phyloP scores from a whole-genome alignment of 2,329 filamentous ascomycete species.

The Lasiodiplodia sp. region DNA sequence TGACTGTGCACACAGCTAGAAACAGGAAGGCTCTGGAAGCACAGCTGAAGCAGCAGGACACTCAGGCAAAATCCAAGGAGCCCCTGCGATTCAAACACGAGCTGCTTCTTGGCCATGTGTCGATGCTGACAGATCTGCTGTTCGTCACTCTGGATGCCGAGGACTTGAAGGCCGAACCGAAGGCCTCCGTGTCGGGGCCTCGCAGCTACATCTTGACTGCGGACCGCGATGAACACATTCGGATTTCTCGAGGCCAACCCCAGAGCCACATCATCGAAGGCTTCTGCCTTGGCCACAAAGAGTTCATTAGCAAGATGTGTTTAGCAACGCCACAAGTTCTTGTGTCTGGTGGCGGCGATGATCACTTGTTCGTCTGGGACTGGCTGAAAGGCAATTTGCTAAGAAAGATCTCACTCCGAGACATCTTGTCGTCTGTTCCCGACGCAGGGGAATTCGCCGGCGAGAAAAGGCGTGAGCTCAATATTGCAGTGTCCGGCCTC shows the following conservation, averaged over 20 bases:
- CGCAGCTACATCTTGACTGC: conserved; percentile 70
- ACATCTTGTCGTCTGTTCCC: conserved; percentile 29
- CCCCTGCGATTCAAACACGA: conserved; percentile 72
- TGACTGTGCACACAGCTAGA: conserved; percentile 69
- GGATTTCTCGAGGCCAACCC: conserved; percentile 79
- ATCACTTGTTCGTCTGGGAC: conserved; percentile 80
- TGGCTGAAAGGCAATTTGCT: conserved; percentile 69
- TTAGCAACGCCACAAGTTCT: conserved; percentile 70
- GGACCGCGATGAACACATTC: conserved; percentile 83
- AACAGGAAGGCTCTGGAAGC: conserved; percentile 65
- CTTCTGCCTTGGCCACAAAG: conserved; percentile 86
- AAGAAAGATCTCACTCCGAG: conserved; percentile 57
- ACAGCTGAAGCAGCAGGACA: conserved; percentile 58
- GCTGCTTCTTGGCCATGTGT: conserved; percentile 90
- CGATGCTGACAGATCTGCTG: conserved; percentile 82
- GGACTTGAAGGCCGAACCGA: conserved; percentile 35
- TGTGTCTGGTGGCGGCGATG: conserved; percentile 86
- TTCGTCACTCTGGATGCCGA: conserved; percentile 60
- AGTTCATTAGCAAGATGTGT: conserved; percentile 82
- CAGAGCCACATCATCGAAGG: conserved; percentile 88
- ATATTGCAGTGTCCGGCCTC: conserved; percentile 60
- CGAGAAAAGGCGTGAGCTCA: conserved; percentile 37
- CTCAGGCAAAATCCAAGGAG: conserved; percentile 55
- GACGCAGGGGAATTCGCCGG: conserved; percentile 16
- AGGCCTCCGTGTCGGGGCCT: conserved; percentile 33